Evolutionary conservation across 495 filamentous ascomycete species (phyloP), one percentile per base, ranked within the genome.

Genomic region (Penicillium cinerascens): DNA sequence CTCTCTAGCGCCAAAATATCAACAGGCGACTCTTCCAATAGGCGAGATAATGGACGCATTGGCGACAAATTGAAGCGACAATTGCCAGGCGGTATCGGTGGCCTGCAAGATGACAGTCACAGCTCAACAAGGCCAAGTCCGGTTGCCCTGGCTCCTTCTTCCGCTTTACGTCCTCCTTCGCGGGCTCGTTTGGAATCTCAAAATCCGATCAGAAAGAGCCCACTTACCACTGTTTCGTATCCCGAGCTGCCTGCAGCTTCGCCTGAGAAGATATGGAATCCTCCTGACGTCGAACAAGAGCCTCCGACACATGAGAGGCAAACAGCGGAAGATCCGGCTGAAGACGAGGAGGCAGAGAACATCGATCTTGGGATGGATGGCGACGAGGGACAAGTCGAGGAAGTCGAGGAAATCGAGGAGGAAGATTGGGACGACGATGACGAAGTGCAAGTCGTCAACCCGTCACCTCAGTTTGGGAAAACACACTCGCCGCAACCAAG

Each of bases 281-380:
- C 72, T 27, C 60, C 81, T 44, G 65, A 68, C 6, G 67, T 82
- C 49, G 80, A 78, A 10, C 76, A 82, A 44, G 68, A 75, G 45
- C 61, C 81, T 43, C 77, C 76, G 4, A 71, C 67, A 53, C 66
- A 65, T 15, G 56, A 46, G 41, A 55, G 46, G 47, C 25, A 59
- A 66, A 42, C 39, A 13, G 38, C 43, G 25, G 47, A 54, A 20
- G 46, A 53, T 22, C 26, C 44, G 21, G 35, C 3, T 11, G 35
- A 29, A 10, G 44, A 47, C 2, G 47, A 51, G 9, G 55, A 62
- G 11, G 49, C 37, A 17, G 37, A 18, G 5, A 39, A 20, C 37
- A 39, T 39, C n/a, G 10, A 39, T 18, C 16, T 2, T 39, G 37
- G 16, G 37, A 18, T 39, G n/a, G n/a, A 39, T 39, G 15, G 37